Conservation (phyloP, 2,329 filamentous ascomycete species). For the Aspergillus tamarii region DNA sequence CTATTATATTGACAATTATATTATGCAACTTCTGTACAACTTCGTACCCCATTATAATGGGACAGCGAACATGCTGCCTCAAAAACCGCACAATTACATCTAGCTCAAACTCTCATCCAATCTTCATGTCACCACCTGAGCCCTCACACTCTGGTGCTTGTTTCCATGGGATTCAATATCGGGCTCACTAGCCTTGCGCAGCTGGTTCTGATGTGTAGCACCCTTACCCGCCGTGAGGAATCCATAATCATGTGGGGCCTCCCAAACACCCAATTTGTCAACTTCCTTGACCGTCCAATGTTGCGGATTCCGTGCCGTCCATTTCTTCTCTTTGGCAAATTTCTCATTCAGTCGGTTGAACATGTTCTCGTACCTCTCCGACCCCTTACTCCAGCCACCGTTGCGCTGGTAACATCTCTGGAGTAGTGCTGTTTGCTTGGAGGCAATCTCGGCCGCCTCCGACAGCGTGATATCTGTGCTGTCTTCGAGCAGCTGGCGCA, state of each 20-base stretch:
- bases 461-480: not conserved
- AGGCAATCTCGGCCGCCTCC: not conserved
- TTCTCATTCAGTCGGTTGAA: not conserved
- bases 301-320: not conserved
- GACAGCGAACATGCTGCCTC: no score
- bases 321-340: constrained; percentile 1
- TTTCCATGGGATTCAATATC: not conserved
- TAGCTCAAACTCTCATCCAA: not conserved
- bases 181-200: constrained; percentile 7
- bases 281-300: constrained; percentile 1
- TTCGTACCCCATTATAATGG: no score
- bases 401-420: constrained; percentile 2
- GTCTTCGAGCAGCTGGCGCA: constrained; percentile 7
- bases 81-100: not conserved
- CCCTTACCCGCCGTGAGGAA: not conserved
- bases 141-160: not conserved
- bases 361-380: not conserved
- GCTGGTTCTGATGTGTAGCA: constrained; percentile 5
- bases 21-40: no score
- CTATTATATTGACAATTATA: no score
- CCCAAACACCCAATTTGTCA: constrained; percentile 2
- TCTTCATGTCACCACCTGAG: not conserved
- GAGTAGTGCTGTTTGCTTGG: not conserved
- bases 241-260: not conserved
- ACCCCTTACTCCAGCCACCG: constrained; percentile 5